These are phyloP conservation scores for Candida andamanensis DNA, from an alignment of 805 yeast species.

Conservation along the genomic window DNA sequence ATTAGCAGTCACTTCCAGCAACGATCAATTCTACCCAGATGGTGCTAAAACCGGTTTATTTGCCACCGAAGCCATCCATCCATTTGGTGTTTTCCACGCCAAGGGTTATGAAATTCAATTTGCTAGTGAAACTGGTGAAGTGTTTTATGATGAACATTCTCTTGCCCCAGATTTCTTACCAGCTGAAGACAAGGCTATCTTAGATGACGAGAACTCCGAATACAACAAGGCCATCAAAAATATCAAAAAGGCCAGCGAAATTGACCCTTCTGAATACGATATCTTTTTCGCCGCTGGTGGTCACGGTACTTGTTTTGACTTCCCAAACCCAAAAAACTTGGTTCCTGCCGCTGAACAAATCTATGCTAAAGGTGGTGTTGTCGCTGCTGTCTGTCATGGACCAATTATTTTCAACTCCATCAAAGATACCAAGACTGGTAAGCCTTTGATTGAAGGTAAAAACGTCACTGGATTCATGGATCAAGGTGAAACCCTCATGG, in stretches of 20 bases:
- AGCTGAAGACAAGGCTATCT: conserved; percentile 40
- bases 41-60: conserved; percentile 60
- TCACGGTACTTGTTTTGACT: conserved; percentile 58
- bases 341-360: conserved; percentile 43
- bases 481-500: conserved; percentile 41
- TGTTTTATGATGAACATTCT: conserved; percentile 57
- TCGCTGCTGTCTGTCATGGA: conserved; percentile 67
- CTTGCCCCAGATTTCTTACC: conserved; percentile 27
- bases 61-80: conserved; percentile 56
- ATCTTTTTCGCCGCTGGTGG: conserved; percentile 64
- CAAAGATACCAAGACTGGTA: conserved; percentile 37
- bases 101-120: conserved; percentile 51
- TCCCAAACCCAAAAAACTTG: conserved; percentile 45
- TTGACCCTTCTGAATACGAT: conserved; percentile 45
- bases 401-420: conserved; percentile 53
- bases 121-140: conserved; percentile 55
- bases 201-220: conserved; percentile 32
- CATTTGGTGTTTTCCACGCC: conserved; percentile 43
- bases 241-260: conserved; percentile 44
- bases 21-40: conserved; percentile 48
- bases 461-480: conserved; percentile 58
- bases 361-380: conserved; percentile 48
- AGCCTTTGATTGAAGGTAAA: conserved; percentile 46
- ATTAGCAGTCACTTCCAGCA: conserved; percentile 39
- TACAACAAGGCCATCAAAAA: conserved; percentile 34